These are phyloP conservation scores for Cardiosporidium cionae DNA, from an alignment of 169 alveolate species.

Conservation along the genomic window DNA sequence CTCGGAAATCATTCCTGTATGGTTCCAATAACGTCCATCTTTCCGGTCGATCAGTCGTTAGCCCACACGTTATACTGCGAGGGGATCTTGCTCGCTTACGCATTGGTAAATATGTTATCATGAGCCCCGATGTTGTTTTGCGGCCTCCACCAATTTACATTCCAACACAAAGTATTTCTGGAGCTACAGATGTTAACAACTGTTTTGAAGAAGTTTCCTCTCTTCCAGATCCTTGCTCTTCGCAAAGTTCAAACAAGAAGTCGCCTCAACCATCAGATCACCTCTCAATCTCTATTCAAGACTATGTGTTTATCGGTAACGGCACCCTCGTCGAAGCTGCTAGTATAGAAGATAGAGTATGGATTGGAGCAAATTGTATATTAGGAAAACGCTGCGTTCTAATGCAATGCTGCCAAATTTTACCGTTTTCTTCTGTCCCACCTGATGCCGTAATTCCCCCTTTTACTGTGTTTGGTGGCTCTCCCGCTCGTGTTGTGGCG, in stretches of 20 bases:
- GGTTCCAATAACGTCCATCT: conserved; percentile 42
- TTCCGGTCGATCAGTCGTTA: conserved; percentile 23
- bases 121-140: conserved; percentile 52
- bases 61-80: conserved; percentile 23
- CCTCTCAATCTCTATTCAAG: conserved; percentile 56
- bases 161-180: too few relatives aligned
- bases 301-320: conserved; percentile 59
- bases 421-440: conserved; percentile 60
- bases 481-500: conserved; percentile 63
- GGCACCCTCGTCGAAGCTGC: conserved; percentile 56
- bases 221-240: background rate
- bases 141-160: too few relatives aligned
- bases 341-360: conserved; percentile 61
- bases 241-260: background rate
- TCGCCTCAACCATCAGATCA: background rate
- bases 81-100: conserved; percentile 63
- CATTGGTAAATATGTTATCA: conserved; percentile 53
- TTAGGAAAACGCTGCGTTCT: conserved; percentile 61
- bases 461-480: conserved; percentile 70
- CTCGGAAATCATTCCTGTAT: conserved; percentile 36
- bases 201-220: too few relatives aligned
- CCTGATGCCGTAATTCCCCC: conserved; percentile 71
- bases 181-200: too few relatives aligned
- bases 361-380: conserved; percentile 65
- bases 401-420: conserved; percentile 53